A percentile compares a stretch with the other conserved stretches of the same genome.
Conservation (phyloP, 495 filamentous ascomycete species). For the Penicillium robsamsonii region DNA sequence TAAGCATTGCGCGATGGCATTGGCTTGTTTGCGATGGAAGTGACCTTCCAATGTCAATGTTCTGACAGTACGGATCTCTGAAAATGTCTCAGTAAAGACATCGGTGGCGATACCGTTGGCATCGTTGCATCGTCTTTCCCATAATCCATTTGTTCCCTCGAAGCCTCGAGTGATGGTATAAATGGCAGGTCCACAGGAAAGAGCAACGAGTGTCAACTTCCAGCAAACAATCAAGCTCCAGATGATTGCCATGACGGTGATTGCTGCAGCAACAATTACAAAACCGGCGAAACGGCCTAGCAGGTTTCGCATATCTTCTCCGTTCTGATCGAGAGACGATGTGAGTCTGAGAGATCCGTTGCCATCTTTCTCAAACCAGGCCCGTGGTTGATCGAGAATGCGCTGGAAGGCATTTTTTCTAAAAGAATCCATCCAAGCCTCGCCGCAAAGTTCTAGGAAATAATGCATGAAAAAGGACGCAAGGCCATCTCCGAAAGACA, state of each 20-base stretch:
- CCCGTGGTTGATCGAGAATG: conserved; percentile 73
- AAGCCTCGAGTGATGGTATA: conserved; percentile 63
- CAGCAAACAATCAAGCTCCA: conserved; percentile 78
- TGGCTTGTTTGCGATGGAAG: conserved; percentile 66
- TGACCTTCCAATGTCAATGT: conserved; percentile 72
- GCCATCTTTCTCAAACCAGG: conserved; percentile 76
- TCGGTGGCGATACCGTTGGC: conserved; percentile 52
- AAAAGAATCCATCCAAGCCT: conserved; percentile 75
- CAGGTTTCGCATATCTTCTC: conserved; percentile 83
- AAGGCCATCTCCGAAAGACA: conserved; percentile 64
- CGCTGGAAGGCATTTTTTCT: conserved; percentile 65
- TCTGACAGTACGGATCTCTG: conserved; percentile 78
- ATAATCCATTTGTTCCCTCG: conserved; percentile 58
- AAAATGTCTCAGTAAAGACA: conserved; percentile 75
- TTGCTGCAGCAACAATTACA: conserved; percentile 59
- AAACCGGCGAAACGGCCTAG: conserved; percentile 74
- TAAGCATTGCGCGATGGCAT: conserved; percentile 40
- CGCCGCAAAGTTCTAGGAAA: conserved; percentile 66
- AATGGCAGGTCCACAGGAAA: conserved; percentile 66
- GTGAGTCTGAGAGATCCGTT: conserved; percentile 63
- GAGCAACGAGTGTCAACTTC: conserved; percentile 77
- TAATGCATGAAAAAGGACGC: conserved; percentile 66
- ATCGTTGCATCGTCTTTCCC: conserved; percentile 67
- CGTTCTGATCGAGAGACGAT: conserved; percentile 75
- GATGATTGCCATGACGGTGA: conserved; percentile 62